Evolutionary conservation across 73 alveolate species (phyloP).

Genomic region (Paramecium sonneborni): DNA sequence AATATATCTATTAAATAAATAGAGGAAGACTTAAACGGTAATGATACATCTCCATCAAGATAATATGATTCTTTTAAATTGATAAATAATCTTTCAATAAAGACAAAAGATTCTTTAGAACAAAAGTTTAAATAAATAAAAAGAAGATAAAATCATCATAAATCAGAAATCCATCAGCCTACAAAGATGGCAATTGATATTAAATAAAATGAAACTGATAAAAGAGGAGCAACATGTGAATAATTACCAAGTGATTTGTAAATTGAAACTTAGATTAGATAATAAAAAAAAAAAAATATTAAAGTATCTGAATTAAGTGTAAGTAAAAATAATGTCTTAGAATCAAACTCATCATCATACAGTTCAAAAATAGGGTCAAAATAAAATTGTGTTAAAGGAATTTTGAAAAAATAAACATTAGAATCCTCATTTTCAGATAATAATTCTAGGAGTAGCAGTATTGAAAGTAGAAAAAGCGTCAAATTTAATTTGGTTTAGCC

Average conservation of each 20-base stretch:
- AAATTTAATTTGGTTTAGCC: not conserved
- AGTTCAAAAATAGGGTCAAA: constrained; percentile 13
- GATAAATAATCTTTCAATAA: not conserved
- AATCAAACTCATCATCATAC: not conserved
- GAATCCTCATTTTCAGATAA: constrained; percentile 12
- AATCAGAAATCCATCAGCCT: not conserved
- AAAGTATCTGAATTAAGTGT: constrained; percentile 8
- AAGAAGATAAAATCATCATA: constrained; percentile 27
- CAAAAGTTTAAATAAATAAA: not conserved
- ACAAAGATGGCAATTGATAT: not conserved
- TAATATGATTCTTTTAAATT: not conserved
- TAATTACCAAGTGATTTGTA: not conserved
- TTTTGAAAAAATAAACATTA: not conserved
- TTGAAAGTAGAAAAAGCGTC: not conserved
- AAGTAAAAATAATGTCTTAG: not conserved
- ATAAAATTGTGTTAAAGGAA: not conserved
- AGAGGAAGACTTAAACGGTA: not conserved
- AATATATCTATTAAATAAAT: not conserved
- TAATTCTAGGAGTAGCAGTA: not conserved
- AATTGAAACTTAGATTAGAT: not conserved
- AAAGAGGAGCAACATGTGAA: not conserved
- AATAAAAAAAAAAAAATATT: not conserved
- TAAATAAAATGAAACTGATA: not conserved
- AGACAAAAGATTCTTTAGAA: not conserved
- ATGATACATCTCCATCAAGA: not conserved